A percentile compares a stretch with the other conserved stretches of the same genome.
Conservation (phyloP, 768 basidiomycete species). For the Boletus vinaceobasis region DNA sequence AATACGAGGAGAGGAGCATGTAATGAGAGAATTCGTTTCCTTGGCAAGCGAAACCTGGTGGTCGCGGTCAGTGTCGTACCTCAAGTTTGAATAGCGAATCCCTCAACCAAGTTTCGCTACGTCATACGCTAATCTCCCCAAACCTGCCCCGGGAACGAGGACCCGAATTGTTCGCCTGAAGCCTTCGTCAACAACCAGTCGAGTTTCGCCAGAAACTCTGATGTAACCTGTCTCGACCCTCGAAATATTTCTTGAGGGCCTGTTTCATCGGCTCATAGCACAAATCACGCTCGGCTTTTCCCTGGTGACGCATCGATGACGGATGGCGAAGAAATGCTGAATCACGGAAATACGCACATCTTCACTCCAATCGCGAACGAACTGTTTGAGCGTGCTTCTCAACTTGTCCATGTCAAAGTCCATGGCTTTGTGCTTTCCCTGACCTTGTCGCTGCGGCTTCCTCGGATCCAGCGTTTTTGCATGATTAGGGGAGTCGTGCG, state of each 20-base stretch:
- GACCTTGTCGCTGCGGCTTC: constrained; percentile 6
- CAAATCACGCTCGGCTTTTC: constrained; percentile 67
- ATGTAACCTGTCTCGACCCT: constrained; percentile 45
- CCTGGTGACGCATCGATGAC: constrained; percentile 40
- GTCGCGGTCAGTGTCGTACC: neutral
- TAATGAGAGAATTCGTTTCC: constrained; percentile 96
- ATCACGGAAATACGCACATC: constrained; percentile 47
- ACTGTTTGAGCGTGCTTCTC: constrained; percentile 86
- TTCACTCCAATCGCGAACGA: constrained; percentile 90
- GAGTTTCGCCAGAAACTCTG: neutral
- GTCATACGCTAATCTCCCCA: constrained; percentile 87
- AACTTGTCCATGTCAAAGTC: constrained; percentile 89
- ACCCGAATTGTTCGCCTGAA: constrained; percentile 58
- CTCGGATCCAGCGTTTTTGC: constrained; percentile 10
- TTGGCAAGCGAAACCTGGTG: constrained; percentile 80
- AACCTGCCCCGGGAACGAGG: constrained; percentile 86
- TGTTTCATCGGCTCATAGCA: constrained; percentile 83
- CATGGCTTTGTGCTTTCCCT: constrained; percentile 44
- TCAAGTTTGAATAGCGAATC: neutral
- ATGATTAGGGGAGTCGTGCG: constrained; percentile 24
- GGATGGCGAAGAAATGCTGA: neutral
- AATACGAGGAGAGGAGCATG: constrained; percentile 88
- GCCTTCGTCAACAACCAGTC: neutral
- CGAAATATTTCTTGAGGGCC: constrained; percentile 64
- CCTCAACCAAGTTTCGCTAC: constrained; percentile 71